phyloP scores from a whole-genome alignment of 2,329 filamentous ascomycete genomes.

The Parastagonospora nodorum region DNA sequence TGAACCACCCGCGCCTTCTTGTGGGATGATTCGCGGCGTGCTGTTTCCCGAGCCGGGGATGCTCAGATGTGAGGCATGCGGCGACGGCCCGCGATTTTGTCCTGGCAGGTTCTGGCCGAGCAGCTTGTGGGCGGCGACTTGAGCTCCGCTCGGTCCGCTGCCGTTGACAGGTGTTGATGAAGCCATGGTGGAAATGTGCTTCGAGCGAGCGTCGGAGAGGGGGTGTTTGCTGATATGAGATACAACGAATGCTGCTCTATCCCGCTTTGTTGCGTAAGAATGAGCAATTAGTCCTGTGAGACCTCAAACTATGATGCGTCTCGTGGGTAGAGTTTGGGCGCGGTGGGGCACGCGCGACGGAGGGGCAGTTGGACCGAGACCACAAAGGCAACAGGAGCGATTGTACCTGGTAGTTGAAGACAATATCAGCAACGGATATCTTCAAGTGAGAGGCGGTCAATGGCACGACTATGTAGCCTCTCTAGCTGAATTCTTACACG shows the following conservation, averaged over 20 bases:
- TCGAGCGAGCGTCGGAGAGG: not conserved
- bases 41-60: conserved; percentile 63
- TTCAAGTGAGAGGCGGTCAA: not conserved
- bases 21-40: conserved; percentile 74
- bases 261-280: conserved; percentile 13
- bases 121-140: conserved; percentile 57
- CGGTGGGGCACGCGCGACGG: conserved; percentile 9
- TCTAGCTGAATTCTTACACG: not conserved
- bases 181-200: conserved; percentile 20
- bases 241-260: conserved; percentile 9
- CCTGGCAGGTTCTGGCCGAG: conserved; percentile 60
- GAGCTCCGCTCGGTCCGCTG: conserved; percentile 12
- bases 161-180: conserved; percentile 41
- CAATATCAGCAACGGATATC: not conserved
- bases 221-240: not conserved
- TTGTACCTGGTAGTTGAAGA: conserved; percentile 8
- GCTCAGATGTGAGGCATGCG: conserved; percentile 84
- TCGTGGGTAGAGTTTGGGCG: conserved; percentile 9
- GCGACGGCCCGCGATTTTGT: conserved; percentile 73
- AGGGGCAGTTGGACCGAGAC: conserved; percentile 5
- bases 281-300: conserved; percentile 9
- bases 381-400: conserved; percentile 4
- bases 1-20: conserved; percentile 75
- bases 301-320: not conserved
- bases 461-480: not conserved